A percentile compares a stretch with the other conserved stretches of the same genome.
These are phyloP conservation scores for Mediolabrus comicus DNA, from an alignment of 108 stramenopile genomes.

Conservation along the genomic window DNA sequence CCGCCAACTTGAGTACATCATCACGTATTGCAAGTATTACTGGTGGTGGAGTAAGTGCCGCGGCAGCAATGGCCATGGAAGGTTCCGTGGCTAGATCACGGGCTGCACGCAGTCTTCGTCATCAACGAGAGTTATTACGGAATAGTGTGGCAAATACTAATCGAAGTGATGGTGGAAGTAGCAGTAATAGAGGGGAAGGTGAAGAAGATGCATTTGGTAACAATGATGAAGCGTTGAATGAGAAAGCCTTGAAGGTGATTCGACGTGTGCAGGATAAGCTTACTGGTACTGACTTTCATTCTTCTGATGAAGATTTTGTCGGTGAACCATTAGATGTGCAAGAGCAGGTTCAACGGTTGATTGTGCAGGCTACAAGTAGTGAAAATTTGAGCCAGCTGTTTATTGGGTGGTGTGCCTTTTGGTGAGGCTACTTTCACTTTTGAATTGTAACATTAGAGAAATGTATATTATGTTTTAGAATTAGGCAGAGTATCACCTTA, in stretches of 20 bases:
- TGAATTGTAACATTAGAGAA: too few species aligned
- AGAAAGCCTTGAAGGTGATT: constrained; percentile 95
- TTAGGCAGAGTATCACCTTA: too few species aligned
- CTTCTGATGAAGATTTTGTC: constrained; percentile 18
- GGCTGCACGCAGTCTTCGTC: constrained; percentile 66
- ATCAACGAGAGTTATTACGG: constrained; percentile 53
- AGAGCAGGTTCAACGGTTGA: constrained; percentile 96
- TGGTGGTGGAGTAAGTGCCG: constrained; percentile 39
- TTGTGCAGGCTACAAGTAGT: constrained; percentile 92
- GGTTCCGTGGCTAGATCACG: constrained; percentile 70
- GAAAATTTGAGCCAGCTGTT: constrained; percentile 96
- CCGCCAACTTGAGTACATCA: constrained; percentile 64
- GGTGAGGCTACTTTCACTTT: constrained; percentile 59
- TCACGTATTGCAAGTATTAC: constrained; percentile 70
- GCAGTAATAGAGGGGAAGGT: constrained; percentile 31
- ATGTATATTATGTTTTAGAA: too few species aligned
- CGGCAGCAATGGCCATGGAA: constrained; percentile 34
- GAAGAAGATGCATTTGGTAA: constrained; percentile 54
- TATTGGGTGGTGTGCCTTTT: constrained; percentile 98
- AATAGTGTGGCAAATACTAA: not conserved
- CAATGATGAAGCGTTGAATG: constrained; percentile 88
- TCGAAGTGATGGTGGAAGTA: not conserved
- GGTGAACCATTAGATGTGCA: constrained; percentile 78
- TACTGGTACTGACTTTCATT: constrained; percentile 94
- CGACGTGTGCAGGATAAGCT: constrained; percentile 96